Evolutionary conservation across 2,329 filamentous ascomycete genomes (phyloP).

Genomic region (Aspergillus alliaceus): DNA sequence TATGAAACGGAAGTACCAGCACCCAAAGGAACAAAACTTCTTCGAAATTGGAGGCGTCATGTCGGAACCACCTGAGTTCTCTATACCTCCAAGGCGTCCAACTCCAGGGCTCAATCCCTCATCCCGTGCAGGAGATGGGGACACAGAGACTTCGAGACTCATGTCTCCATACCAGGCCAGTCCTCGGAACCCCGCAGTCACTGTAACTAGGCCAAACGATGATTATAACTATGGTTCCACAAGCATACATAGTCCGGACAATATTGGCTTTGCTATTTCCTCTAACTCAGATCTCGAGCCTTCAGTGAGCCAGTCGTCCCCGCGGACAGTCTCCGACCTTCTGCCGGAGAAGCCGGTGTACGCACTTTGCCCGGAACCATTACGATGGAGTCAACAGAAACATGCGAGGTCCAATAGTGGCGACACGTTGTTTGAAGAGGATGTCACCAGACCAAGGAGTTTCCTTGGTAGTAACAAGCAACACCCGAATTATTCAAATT

Average conservation of each 20-base stretch:
- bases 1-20: conserved; percentile 25
- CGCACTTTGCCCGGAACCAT: conserved; percentile 39
- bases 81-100: conserved; percentile 24
- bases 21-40: conserved; percentile 23
- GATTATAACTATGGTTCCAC: conserved; percentile 4
- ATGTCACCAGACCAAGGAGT: conserved; percentile 22
- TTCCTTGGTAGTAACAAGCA: conserved; percentile 16
- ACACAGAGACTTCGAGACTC: conserved; percentile 21
- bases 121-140: conserved; percentile 3
- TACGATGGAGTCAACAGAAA: conserved; percentile 30
- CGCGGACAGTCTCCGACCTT: conserved; percentile 39
- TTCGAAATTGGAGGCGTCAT: conserved; percentile 43
- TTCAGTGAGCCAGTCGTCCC: conserved; percentile 35
- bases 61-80: conserved; percentile 37
- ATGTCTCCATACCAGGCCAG: conserved; percentile 18
- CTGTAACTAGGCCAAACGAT: conserved; percentile 17
- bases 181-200: conserved; percentile 19
- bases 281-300: conserved; percentile 26
- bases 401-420: conserved; percentile 28
- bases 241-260: conserved; percentile 16
- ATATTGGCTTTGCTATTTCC: conserved; percentile 32
- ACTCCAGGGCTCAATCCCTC: conserved; percentile 16
- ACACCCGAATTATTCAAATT: conserved; percentile 2
- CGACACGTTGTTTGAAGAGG: conserved; percentile 41
- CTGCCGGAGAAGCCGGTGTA: conserved; percentile 35